phyloP scores from a whole-genome alignment of 2,329 filamentous ascomycete species.

The Colletotrichum melonis region DNA sequence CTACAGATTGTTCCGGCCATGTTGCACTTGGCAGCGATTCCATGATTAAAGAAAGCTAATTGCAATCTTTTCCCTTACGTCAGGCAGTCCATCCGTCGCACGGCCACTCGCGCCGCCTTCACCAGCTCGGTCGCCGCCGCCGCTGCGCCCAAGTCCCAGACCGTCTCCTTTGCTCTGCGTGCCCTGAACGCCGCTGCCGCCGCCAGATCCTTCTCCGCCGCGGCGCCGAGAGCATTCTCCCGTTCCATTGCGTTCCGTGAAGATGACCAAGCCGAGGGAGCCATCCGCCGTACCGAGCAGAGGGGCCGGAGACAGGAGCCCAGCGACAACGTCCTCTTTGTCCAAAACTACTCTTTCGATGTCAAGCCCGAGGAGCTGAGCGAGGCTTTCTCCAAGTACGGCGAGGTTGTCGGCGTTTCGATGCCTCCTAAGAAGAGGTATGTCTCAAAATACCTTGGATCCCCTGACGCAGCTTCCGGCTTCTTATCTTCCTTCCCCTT shows the following conservation, averaged over 20 bases:
- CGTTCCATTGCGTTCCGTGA: constrained; percentile 14
- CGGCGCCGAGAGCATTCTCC: constrained; percentile 22
- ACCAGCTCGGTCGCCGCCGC: constrained; percentile 18
- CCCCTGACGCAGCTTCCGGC: background rate
- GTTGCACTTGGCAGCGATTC: background rate
- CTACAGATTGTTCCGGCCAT: background rate
- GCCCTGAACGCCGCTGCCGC: constrained; percentile 5
- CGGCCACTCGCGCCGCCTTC: constrained; percentile 29
- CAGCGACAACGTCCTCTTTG: constrained; percentile 57
- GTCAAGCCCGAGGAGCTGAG: constrained; percentile 70
- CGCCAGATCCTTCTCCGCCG: constrained; percentile 15
- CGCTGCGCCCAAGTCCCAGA: constrained; percentile 28
- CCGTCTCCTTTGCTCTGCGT: constrained; percentile 24
- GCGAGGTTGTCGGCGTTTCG: constrained; percentile 39
- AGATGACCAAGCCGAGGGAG: background rate
- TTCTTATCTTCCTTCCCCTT: background rate
- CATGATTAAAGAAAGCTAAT: background rate
- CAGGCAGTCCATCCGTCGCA: constrained; percentile 35
- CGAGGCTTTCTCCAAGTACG: constrained; percentile 64
- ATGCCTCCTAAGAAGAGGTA: constrained; percentile 19
- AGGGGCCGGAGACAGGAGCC: background rate
- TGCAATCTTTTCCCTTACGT: background rate
- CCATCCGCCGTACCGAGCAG: constrained; percentile 40
- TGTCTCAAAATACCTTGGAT: background rate
- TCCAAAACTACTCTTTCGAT: constrained; percentile 79